Evolutionary conservation across 768 basidiomycete genomes (phyloP).

Genomic region (Dacryopinax spathularia): DNA sequence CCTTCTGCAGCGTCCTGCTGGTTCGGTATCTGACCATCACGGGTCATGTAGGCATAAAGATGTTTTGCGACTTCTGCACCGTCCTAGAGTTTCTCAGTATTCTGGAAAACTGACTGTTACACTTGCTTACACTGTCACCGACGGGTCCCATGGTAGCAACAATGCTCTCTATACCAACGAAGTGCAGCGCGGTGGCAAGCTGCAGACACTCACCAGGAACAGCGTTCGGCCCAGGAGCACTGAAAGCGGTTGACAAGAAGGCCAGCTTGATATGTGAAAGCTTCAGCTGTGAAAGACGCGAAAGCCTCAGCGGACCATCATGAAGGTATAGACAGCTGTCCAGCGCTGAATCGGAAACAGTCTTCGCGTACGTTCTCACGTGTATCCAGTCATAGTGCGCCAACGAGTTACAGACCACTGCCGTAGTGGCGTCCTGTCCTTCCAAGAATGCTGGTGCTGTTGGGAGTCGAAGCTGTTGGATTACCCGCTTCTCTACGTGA

Average conservation of each 20-base stretch:
- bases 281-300: background rate
- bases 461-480: background rate
- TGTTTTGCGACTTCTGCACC: background rate
- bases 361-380: background rate
- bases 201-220: conserved; percentile 1
- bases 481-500: background rate
- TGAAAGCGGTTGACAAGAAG: background rate
- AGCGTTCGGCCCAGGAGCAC: background rate
- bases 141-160: background rate
- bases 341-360: background rate
- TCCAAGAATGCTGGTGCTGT: background rate
- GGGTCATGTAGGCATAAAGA: background rate
- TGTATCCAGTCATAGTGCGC: background rate
- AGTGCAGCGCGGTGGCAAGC: conserved; percentile 3
- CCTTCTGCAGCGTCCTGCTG: conserved; percentile 6
- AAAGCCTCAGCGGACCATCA: background rate
- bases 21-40: background rate
- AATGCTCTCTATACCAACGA: background rate
- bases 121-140: background rate
- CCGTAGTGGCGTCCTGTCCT: background rate
- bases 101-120: background rate
- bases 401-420: background rate
- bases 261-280: conserved; percentile 1
- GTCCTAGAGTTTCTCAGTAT: background rate
- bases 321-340: conserved; percentile 1